phyloP scores from a whole-genome alignment of 306 rosid genomes.

The Pterocarpus macrocarpus region DNA sequence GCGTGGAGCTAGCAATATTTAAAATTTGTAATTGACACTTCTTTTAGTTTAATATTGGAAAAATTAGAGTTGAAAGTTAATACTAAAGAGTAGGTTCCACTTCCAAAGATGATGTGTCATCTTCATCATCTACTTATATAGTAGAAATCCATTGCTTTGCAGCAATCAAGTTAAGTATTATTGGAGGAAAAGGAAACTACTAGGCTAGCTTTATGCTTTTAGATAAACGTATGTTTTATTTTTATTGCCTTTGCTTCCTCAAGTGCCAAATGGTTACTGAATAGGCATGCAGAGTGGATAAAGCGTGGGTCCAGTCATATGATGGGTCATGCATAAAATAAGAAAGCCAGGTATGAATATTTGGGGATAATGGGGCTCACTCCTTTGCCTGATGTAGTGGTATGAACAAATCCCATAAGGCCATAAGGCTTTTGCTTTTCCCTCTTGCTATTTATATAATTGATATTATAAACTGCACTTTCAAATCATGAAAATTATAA shows the following conservation, averaged over 20 bases:
- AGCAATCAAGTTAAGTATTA: slow-evolving; percentile 18
- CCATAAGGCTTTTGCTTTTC: no score
- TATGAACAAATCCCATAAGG: no score
- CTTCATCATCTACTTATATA: background rate
- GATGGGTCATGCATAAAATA: no score
- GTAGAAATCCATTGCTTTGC: background rate
- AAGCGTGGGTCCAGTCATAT: background rate
- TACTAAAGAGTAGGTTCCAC: background rate
- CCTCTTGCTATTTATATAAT: no score
- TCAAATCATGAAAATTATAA: no score
- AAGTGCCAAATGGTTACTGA: background rate
- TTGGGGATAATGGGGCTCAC: no score
- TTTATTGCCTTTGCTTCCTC: background rate
- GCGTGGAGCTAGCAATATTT: background rate
- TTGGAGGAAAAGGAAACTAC: slow-evolving; percentile 22
- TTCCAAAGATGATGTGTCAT: background rate
- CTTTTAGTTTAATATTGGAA: background rate
- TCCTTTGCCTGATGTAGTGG: no score
- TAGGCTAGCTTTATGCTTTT: slow-evolving; percentile 17
- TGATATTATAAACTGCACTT: no score
- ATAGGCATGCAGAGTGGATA: background rate
- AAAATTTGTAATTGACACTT: background rate
- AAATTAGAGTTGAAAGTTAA: background rate
- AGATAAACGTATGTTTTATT: background rate
- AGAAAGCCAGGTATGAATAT: no score